Evolutionary conservation across 1,284 basidiomycete genomes (phyloP), one percentile per base, ranked within the genome.

Genomic region (Sanguinoderma infundibulare): DNA sequence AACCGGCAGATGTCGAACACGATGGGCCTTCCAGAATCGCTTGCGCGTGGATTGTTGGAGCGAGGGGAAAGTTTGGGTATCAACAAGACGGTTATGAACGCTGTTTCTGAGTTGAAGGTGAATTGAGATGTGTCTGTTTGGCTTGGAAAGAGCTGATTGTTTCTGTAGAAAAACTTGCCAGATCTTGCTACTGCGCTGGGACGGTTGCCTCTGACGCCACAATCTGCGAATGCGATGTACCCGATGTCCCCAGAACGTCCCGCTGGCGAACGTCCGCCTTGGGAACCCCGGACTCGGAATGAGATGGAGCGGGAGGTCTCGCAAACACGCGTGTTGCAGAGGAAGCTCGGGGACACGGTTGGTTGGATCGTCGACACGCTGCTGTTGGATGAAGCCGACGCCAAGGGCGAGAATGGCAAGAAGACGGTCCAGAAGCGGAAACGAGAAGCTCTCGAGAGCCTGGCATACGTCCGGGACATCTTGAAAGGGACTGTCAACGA

Each of bases 21-120:
- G 2, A 69, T 84, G 66, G 84, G 83, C 22, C 72, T 90, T 39
- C 86, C 90, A 17, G 92, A 94, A 66, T 79, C 88, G 68, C 79
- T 93, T 65, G 85, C 92, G 1, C 83, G 87, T 38, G 87, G 89
- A 15, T 73, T 94, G 53, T 67, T 92, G 63, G 92, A 94, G 73
- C 81, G 86, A 26, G 86, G 91, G 26, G 91, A 93, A 75, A 91
- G 85, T 59, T 74, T 93, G 36, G 91, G 91, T 3, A 91, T 94
- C 59, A 91, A 91, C 75, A 91, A 87, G 74, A 90, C 89, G 2
- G 78, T 92, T 26, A 85, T 91, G 86, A 88, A 82, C 71, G 90
- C 91, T 0, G 85, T 92, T 2, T 84, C 89, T 9, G 90, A 92
- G 71, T 69, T 92, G 14, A 84, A 85, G 71, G 90, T 91, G 65